Base-by-base conservation (phyloP, 2,329 filamentous ascomycete genomes). In the Epichloe glyceriae region DNA sequence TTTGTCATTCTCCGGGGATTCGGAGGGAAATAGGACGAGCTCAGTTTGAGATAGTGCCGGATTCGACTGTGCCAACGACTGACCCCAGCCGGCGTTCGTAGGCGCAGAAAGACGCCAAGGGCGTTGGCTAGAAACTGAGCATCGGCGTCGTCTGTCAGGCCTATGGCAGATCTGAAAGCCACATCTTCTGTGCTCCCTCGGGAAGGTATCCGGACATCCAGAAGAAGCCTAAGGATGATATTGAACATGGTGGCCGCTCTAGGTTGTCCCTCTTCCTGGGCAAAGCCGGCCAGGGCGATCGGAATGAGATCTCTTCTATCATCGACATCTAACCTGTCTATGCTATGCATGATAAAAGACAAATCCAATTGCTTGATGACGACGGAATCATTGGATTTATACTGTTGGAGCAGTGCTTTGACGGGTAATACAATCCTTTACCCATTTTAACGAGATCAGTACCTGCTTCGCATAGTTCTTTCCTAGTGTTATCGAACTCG, bases 351-450 rank as follows among this genome's bases (percentile, higher is more conserved):
- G 38, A 96, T 85, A 63, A 95, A 95, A 17, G 86, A 75, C 40
- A 97, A 72, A 67, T 97, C 90, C 58, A 96, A 86, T 63, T 95
- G 87, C 55, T 88, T 84, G 56, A 98, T 80, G 38, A 96, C 74
- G 1, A 83, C 73, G 12, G 83, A 84, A 39, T 81, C 74, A 38
- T 80, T 80, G 20, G 86, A 61, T 66, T 94, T 95, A 74, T 95
- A 96, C 65, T 97, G 93, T 58, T 89, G 84, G 50, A 97, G 67
- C 17, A 98, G 74, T 15, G 83, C 80, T n/a, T 80, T 78, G 12
- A 97, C 89, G 0, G 93, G 93, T 5, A 98, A 73, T 50, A 90
- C 75, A 56, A 96, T 81, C 46, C 76, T 77, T 55, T 54, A 11
- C 7, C 35, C 19, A 10, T 49, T 17, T 37, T 12, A 20, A 6